A percentile compares a stretch with the other conserved stretches of the same genome.
These are phyloP conservation scores for Hypoxylon sp. DNA, from an alignment of 2,329 filamentous ascomycete species.

Conservation along the genomic window DNA sequence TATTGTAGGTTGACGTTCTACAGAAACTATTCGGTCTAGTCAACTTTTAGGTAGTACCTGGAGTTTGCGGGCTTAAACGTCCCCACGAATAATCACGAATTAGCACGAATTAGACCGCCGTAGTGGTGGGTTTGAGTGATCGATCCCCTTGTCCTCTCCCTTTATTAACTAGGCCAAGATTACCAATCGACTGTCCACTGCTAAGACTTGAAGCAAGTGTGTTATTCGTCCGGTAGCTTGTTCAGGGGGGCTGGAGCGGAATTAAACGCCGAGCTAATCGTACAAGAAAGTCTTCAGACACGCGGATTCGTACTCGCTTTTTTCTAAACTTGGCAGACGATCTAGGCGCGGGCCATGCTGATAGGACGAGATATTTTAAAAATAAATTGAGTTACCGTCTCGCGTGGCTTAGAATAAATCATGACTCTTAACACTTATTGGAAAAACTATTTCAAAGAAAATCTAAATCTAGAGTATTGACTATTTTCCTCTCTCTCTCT, in stretches of 20 bases:
- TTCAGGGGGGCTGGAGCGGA: conserved; percentile 44
- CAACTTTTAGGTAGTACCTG: conserved; percentile 38
- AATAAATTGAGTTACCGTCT: conserved; percentile 20
- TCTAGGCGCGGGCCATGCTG: conserved; percentile 25
- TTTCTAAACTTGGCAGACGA: conserved; percentile 37
- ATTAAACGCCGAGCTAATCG: conserved; percentile 44
- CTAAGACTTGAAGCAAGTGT: conserved; percentile 35
- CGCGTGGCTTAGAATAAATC: conserved; percentile 35
- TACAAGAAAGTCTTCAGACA: conserved; percentile 26
- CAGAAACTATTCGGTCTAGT: conserved; percentile 38
- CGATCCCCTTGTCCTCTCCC: conserved; percentile 39
- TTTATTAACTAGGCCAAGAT: conserved; percentile 43
- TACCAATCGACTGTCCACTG: conserved; percentile 45
- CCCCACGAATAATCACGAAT: conserved; percentile 13
- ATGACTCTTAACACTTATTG: conserved; percentile 15
- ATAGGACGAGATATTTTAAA: conserved; percentile 42
- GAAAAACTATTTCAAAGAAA: conserved; percentile 14
- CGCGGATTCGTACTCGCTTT: conserved; percentile 40
- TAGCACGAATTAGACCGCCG: conserved; percentile 1
- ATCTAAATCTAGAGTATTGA: not conserved
- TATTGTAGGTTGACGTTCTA: conserved; percentile 34
- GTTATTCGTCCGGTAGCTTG: conserved; percentile 44
- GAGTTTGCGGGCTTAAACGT: conserved; percentile 41
- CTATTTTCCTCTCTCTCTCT: not conserved
- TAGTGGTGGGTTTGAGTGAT: conserved; percentile 25